These are phyloP conservation scores for Cladobotryum protrusum DNA, from an alignment of 2,329 filamentous ascomycete species.

Conservation along the genomic window DNA sequence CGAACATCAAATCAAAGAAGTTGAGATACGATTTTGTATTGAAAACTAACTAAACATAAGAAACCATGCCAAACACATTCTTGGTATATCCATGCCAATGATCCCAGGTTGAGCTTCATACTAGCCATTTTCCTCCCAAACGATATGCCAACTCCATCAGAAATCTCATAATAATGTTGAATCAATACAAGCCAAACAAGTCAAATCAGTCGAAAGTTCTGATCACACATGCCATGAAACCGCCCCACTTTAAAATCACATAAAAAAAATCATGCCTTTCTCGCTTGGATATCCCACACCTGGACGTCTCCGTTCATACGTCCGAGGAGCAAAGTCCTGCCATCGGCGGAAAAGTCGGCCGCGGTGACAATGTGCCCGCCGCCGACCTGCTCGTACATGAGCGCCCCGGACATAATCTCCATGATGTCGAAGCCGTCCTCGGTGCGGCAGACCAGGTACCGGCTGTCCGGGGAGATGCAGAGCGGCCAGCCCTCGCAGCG, in stretches of 20 bases:
- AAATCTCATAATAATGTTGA: constrained; percentile 1
- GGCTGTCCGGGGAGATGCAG: constrained; percentile 31
- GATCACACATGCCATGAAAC: too few relatives aligned
- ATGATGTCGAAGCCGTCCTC: constrained; percentile 37
- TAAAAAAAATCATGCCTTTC: constrained; percentile 2
- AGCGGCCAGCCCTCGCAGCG: constrained; percentile 35
- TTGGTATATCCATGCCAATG: not conserved
- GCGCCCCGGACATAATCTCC: constrained; percentile 28
- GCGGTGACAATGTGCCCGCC: constrained; percentile 27
- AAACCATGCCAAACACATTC: too few relatives aligned
- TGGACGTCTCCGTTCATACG: constrained; percentile 30
- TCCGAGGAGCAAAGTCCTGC: constrained; percentile 26
- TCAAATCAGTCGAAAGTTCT: not conserved
- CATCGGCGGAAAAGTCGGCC: constrained; percentile 30
- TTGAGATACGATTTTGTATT: too few relatives aligned
- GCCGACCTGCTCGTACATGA: constrained; percentile 21
- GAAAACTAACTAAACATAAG: too few relatives aligned
- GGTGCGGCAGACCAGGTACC: constrained; percentile 33
- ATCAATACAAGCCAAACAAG: not conserved
- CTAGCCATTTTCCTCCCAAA: not conserved
- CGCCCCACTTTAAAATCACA: not conserved
- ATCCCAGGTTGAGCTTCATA: not conserved
- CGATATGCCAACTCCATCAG: not conserved
- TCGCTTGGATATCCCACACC: constrained; percentile 25
- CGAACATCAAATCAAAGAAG: too few relatives aligned